Conservation (phyloP, 1,139 yeast species). For the Blastobotrys persicus region DNA sequence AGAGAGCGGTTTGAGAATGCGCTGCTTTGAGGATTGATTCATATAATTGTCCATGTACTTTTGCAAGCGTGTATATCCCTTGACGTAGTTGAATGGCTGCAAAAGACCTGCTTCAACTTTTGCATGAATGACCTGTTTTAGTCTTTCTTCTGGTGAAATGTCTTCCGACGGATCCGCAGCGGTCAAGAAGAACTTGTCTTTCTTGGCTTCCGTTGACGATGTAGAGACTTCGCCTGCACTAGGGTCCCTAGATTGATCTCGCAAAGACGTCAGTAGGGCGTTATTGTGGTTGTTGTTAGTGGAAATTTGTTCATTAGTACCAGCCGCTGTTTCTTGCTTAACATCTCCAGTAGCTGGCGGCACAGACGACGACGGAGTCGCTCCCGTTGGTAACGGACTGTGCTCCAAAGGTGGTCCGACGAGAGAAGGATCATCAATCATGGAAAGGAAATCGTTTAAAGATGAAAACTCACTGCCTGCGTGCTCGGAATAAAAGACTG, state of each 20-base stretch:
- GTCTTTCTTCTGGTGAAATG: conserved; percentile 88
- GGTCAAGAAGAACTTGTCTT: conserved; percentile 85
- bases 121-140: conserved; percentile 94
- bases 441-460: conserved; percentile 80
- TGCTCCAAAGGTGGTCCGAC: conserved; percentile 16
- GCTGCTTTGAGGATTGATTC: conserved; percentile 78
- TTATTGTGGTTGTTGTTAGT: conserved; percentile 14
- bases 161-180: conserved; percentile 98
- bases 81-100: conserved; percentile 91
- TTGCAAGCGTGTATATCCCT: conserved; percentile 88
- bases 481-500: conserved; percentile 83
- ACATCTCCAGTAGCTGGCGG: too few relatives aligned
- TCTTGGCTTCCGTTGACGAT: conserved; percentile 62
- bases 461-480: conserved; percentile 93
- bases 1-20: conserved; percentile 84
- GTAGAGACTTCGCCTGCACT: conserved; percentile 2
- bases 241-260: conserved; percentile 11
- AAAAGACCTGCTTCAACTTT: conserved; percentile 90
- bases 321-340: too few relatives aligned
- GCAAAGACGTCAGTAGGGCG: not conserved
- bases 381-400: not conserved
- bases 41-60: conserved; percentile 90
- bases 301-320: conserved; percentile 7
- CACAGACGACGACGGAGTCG: not conserved
- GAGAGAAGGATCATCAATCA: conserved; percentile 78